Evolutionary conservation across 306 rosid genomes (phyloP).

Genomic region (Canavalia gladiata): DNA sequence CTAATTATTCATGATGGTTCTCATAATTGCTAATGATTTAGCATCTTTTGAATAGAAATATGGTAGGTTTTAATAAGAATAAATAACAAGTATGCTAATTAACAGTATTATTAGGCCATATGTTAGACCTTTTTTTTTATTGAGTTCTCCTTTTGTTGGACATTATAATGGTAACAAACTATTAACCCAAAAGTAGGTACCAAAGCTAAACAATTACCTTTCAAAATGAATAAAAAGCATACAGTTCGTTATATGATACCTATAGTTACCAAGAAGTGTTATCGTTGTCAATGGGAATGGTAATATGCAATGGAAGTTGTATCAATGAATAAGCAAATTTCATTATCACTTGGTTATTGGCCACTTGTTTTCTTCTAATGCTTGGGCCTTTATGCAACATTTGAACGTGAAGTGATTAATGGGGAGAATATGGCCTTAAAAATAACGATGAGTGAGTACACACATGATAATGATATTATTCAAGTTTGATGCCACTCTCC

Average conservation of each 20-base stretch:
- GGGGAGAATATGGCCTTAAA: slow-evolving; percentile 34
- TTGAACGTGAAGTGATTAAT: slow-evolving; percentile 47
- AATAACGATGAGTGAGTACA: not conserved
- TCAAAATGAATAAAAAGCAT: slow-evolving; percentile 4
- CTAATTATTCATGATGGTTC: slow-evolving; percentile 37
- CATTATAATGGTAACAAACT: slow-evolving; percentile 17
- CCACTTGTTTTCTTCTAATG: slow-evolving; percentile 34
- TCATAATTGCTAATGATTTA: slow-evolving; percentile 50
- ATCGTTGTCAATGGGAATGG: slow-evolving; percentile 28
- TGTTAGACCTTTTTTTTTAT: not conserved
- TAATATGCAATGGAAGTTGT: not conserved
- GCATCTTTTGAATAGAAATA: slow-evolving; percentile 26
- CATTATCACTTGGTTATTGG: slow-evolving; percentile 42
- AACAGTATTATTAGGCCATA: not conserved
- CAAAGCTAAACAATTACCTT: not conserved
- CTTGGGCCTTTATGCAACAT: slow-evolving; percentile 17
- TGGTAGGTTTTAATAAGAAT: slow-evolving; percentile 22
- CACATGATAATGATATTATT: slow-evolving; percentile 26
- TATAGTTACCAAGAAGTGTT: not conserved
- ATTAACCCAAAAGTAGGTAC: not conserved
- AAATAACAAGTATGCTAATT: slow-evolving; percentile 11
- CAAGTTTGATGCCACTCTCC: slow-evolving; percentile 43
- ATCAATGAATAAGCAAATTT: slow-evolving; percentile 24
- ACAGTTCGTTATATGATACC: not conserved
- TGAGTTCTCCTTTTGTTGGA: not conserved